Percentiles rank a stretch among this genome's conserved stretches.
phyloP scores from a whole-genome alignment of 2,329 filamentous ascomycete species.

The Macroventuria anomochaeta region DNA sequence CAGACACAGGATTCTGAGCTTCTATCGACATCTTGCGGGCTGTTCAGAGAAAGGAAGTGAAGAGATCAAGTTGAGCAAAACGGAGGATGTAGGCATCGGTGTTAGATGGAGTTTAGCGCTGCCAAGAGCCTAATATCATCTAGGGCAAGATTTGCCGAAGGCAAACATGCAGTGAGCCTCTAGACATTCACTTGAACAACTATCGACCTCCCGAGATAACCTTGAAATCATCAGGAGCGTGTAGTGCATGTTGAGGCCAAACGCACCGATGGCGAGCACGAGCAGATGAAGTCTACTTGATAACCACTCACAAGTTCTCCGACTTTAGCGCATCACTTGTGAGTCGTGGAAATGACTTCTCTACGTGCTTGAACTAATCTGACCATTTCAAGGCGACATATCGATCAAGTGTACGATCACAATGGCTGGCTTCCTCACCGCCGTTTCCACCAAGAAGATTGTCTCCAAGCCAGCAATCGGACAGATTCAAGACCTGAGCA shows the following conservation, averaged over 20 bases:
- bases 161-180: constrained; percentile 8
- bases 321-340: background rate
- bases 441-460: constrained; percentile 51
- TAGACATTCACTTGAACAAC: background rate
- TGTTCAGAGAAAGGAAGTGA: constrained; percentile 10
- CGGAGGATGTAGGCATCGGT: constrained; percentile 34
- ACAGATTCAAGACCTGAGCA: constrained; percentile 20
- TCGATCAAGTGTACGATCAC: background rate
- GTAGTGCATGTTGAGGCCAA: background rate
- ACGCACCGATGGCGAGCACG: background rate
- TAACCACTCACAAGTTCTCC: background rate
- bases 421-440: constrained; percentile 60
- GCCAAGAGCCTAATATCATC: constrained; percentile 35
- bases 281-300: background rate
- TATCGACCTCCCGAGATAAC: too few relatives aligned
- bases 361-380: background rate
- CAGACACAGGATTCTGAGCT: constrained; percentile 17
- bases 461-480: constrained; percentile 25
- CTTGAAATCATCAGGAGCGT: background rate
- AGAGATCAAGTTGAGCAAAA: constrained; percentile 22
- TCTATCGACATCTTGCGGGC: constrained; percentile 35
- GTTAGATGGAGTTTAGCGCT: constrained; percentile 25
- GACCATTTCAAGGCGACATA: background rate
- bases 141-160: constrained; percentile 34
- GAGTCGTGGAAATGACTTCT: background rate